These are phyloP conservation scores for Claviceps capensis DNA, from an alignment of 2,329 filamentous ascomycete genomes.

Conservation along the genomic window DNA sequence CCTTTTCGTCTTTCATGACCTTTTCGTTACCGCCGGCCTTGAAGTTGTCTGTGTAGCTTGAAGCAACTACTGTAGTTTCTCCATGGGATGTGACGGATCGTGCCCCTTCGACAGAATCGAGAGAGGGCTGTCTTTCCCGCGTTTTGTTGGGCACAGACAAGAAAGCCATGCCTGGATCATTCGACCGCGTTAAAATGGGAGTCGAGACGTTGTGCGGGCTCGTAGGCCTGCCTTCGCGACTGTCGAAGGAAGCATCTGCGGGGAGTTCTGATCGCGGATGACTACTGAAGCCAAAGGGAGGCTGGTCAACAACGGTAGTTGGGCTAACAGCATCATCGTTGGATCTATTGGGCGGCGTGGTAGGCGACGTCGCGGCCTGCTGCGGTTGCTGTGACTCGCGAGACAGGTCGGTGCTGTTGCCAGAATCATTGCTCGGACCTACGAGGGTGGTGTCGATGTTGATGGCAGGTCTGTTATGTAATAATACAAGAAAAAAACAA, in stretches of 20 bases:
- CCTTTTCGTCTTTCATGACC: slow-evolving; percentile 52
- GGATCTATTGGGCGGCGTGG: slow-evolving; percentile 21
- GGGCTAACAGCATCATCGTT: slow-evolving; percentile 28
- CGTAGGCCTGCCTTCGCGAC: slow-evolving; percentile 50
- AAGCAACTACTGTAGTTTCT: slow-evolving; percentile 43
- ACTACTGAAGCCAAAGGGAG: slow-evolving; percentile 12
- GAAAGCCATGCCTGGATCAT: slow-evolving; percentile 38
- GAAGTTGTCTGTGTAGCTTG: slow-evolving; percentile 30
- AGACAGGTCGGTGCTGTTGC: slow-evolving; percentile 16
- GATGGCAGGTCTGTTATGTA: slow-evolving; percentile 32
- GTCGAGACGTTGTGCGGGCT: slow-evolving; percentile 62
- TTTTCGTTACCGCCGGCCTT: slow-evolving; percentile 32
- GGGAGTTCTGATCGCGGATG: slow-evolving; percentile 29
- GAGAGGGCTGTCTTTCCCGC: slow-evolving; percentile 52
- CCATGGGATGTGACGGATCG: slow-evolving; percentile 46
- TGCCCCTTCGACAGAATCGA: slow-evolving; percentile 52
- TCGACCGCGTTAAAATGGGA: slow-evolving; percentile 32
- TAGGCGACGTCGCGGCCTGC: slow-evolving; percentile 17
- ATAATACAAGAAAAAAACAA: background rate
- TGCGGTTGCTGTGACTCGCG: slow-evolving; percentile 8
- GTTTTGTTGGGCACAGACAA: slow-evolving; percentile 48
- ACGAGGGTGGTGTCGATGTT: slow-evolving; percentile 39
- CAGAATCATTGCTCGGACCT: slow-evolving; percentile 10
- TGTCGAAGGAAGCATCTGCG: slow-evolving; percentile 49
- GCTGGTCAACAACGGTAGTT: slow-evolving; percentile 21